Percentiles rank a stretch among this genome's conserved stretches.
Conservation (phyloP, 257 asterid species). For the Salvia rosmarinus region DNA sequence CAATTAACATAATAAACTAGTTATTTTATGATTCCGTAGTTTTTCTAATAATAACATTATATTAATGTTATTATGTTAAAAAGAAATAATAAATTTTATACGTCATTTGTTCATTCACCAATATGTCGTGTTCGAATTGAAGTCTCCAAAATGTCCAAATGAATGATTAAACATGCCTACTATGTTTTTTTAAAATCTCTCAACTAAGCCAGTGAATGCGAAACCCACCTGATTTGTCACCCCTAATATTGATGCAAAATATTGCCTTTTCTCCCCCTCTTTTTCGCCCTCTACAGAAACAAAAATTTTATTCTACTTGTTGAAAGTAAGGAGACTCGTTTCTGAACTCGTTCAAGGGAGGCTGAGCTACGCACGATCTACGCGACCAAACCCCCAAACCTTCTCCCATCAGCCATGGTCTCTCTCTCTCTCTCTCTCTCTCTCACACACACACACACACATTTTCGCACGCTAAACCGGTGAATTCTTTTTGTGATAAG, state of each 20-base stretch:
- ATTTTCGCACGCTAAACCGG: not conserved
- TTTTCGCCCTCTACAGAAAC: not conserved
- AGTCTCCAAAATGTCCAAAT: too few relatives aligned
- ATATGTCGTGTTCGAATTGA: too few relatives aligned
- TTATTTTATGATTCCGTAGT: too few relatives aligned
- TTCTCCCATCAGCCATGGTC: constrained; percentile 45
- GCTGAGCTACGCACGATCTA: constrained; percentile 31
- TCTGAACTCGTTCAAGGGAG: constrained; percentile 24
- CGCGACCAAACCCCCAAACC: constrained; percentile 17
- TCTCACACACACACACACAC: not conserved
- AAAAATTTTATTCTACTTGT: not conserved
- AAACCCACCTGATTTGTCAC: not conserved
- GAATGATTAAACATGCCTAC: too few relatives aligned
- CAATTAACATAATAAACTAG: too few relatives aligned
- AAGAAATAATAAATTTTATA: too few relatives aligned
- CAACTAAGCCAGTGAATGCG: too few relatives aligned
- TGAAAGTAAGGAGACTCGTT: not conserved
- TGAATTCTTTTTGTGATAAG: not conserved
- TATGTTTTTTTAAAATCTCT: too few relatives aligned
- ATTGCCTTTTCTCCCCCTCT: not conserved
- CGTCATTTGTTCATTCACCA: too few relatives aligned
- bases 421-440: constrained; percentile 22
- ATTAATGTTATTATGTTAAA: too few relatives aligned
- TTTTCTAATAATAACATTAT: too few relatives aligned
- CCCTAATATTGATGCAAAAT: not conserved